A percentile compares a stretch with the other conserved stretches of the same genome.
Evolutionary conservation across 192 early-diverging fungal genomes (phyloP).

Genomic region (Mortierella alpina): DNA sequence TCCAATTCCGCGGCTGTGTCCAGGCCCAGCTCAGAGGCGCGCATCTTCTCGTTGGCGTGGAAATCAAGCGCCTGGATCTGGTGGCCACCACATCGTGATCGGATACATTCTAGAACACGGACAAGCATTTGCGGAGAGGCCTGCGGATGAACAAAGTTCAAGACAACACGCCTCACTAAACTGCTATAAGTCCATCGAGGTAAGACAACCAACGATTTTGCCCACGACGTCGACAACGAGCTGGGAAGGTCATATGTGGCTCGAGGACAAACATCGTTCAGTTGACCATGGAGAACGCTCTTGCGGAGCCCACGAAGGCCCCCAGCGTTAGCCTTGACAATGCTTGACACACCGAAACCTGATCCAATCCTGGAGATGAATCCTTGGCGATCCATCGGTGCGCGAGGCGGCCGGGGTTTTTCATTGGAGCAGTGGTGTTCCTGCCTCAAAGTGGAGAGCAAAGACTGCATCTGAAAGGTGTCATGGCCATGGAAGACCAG

Average conservation of each 20-base stretch:
- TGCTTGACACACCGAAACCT: too few species aligned
- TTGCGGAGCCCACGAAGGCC: too few species aligned
- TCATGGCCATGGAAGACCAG: constrained; percentile 52
- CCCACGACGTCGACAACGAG: too few species aligned
- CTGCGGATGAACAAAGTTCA: constrained; percentile 47
- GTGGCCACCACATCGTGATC: constrained; percentile 2
- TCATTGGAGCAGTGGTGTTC: not conserved
- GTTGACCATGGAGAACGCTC: too few species aligned
- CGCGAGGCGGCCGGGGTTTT: too few species aligned
- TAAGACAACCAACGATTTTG: too few species aligned
- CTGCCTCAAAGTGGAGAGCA: constrained; percentile 10
- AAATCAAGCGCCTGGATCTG: constrained; percentile 31
- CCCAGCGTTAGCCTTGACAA: too few species aligned
- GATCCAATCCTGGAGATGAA: too few species aligned
- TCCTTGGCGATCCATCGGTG: too few species aligned
- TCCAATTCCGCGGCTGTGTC: constrained; percentile 16
- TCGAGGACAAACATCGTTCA: too few species aligned
- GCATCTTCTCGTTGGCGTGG: constrained; percentile 50
- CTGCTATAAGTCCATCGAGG: constrained; percentile 26
- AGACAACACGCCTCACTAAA: constrained; percentile 21
- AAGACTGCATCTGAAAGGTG: constrained; percentile 10
- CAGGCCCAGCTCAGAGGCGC: constrained; percentile 3
- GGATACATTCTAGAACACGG: constrained; percentile 16
- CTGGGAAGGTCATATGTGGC: too few species aligned
- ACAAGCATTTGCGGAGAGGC: constrained; percentile 40